Base-by-base conservation (phyloP, 495 filamentous ascomycete species). In the Bathelium albidoporum region DNA sequence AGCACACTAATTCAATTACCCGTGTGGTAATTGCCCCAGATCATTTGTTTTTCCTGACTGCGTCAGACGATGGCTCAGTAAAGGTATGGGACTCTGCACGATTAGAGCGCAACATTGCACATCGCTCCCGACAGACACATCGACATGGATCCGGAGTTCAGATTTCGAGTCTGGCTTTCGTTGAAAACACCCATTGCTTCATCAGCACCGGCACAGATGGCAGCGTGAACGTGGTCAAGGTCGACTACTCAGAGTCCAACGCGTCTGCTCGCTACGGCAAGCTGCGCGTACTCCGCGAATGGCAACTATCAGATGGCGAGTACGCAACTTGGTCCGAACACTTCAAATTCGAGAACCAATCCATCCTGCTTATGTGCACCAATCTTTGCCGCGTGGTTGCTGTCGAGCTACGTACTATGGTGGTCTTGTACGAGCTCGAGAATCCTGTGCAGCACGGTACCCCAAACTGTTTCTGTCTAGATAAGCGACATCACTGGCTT, bases 391-490 rank as follows among this genome's bases (percentile, higher is more conserved):
- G 86, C 60, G 77, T 99, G 41, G 66, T 94, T 7, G 93, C 90
- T 1, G 75, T 99, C 22, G 93, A 97, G 71, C 82, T 99, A 61
- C 83, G 93, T 32, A 89, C 85, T 49, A 97, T 97, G 92, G 76
- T 83, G 12, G 78, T 90, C 24, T 72, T 95, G 20, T 99, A 88
- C 68, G 81, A 83, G 2, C 77, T 99, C 28, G 83, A 89, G 45
- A 99, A 97, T 61, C 92, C 95, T 2, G 85, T 96, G 11, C 89
- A 96, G 69, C 95, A 97, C 73, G 95, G 95, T 32, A 91, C 88
- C 1, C 91, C 89, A 7, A 97, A 90, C 1, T 94, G 89, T 63
- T 97, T 99, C 75, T 93, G 89, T 73, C 78, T 93, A 32, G 90
- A 96, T 68, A 78, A 85, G 29, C 88, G 85, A 69, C 87, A 87